Evolutionary conservation across 2,329 filamentous ascomycete species (phyloP).

Genomic region (Nannizzia gypsea): DNA sequence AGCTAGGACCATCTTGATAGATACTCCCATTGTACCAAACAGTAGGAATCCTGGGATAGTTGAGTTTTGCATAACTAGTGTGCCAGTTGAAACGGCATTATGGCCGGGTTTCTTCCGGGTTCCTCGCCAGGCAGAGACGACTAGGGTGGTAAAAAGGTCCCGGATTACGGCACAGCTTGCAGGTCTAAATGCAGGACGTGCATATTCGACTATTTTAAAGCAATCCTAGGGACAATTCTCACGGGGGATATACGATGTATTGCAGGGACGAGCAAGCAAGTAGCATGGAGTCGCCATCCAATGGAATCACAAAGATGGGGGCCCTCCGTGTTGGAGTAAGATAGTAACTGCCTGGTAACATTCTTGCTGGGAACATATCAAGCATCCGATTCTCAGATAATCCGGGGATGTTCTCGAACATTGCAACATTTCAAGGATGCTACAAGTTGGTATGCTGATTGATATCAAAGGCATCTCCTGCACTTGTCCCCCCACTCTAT

Average conservation of each 20-base stretch:
- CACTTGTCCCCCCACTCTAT: not conserved
- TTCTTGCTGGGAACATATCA: not conserved
- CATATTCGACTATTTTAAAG: not conserved
- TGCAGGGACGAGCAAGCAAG: not conserved
- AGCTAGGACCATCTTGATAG: slow-evolving; percentile 1
- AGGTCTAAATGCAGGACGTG: not conserved
- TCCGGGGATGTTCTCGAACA: not conserved
- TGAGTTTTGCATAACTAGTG: not conserved
- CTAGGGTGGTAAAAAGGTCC: not conserved
- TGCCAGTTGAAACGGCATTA: not conserved
- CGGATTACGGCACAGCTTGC: not conserved
- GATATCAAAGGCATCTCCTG: not conserved
- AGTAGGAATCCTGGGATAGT: not conserved
- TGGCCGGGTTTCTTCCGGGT: not conserved
- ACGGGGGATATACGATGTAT: not conserved
- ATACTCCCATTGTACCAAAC: not conserved
- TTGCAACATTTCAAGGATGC: not conserved
- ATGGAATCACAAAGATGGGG: not conserved
- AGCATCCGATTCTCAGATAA: not conserved
- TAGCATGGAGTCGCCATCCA: not conserved
- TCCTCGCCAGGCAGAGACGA: not conserved
- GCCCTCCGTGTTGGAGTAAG: not conserved
- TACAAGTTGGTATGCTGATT: not conserved
- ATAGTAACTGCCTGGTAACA: not conserved
- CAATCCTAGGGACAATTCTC: not conserved